Conservation (phyloP, 2,329 filamentous ascomycete genomes). For the Gyromitra esculenta region DNA sequence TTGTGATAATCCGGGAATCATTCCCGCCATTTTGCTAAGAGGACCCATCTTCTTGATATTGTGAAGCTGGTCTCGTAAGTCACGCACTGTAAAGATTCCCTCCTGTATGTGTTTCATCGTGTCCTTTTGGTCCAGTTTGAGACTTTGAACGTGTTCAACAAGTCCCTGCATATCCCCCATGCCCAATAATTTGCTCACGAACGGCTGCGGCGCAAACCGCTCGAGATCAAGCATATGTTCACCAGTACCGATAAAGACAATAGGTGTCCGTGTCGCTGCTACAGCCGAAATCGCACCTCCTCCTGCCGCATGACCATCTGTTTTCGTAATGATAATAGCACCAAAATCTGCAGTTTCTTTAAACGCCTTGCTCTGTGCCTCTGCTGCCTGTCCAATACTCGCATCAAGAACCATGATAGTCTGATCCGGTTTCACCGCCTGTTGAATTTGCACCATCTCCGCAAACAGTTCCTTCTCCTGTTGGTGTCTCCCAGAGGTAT, state of each 20-base stretch:
- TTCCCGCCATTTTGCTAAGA: slow-evolving; percentile 94
- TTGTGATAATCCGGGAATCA: slow-evolving; percentile 94
- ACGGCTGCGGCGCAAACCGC: slow-evolving; percentile 89
- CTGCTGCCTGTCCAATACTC: slow-evolving; percentile 94
- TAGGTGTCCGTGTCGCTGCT: slow-evolving; percentile 93
- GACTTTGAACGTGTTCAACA: slow-evolving; percentile 93
- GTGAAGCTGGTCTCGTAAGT: slow-evolving; percentile 90
- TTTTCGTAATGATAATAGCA: slow-evolving; percentile 99
- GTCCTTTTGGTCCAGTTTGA: slow-evolving; percentile 97
- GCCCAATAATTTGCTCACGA: slow-evolving; percentile 90
- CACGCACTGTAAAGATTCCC: slow-evolving; percentile 89
- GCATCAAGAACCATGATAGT: slow-evolving; percentile 98
- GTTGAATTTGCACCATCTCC: slow-evolving; percentile 97
- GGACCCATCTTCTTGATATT: slow-evolving; percentile 99
- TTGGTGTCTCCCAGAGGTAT: slow-evolving; percentile 92
- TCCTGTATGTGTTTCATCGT: slow-evolving; percentile 99
- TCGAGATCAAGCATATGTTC: slow-evolving; percentile 97
- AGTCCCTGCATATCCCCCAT: slow-evolving; percentile 97
- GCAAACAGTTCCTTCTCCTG: slow-evolving; percentile 95
- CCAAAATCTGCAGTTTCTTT: slow-evolving; percentile 97
- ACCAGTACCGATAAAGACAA: slow-evolving; percentile 96
- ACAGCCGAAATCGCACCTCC: slow-evolving; percentile 98
- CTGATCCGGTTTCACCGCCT: slow-evolving; percentile 88
- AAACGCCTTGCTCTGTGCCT: slow-evolving; percentile 94
- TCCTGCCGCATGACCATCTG: slow-evolving; percentile 91